A percentile compares a stretch with the other conserved stretches of the same genome.
These are phyloP conservation scores for Apiospora saccharicola DNA, from an alignment of 2,329 filamentous ascomycete species.

Conservation along the genomic window DNA sequence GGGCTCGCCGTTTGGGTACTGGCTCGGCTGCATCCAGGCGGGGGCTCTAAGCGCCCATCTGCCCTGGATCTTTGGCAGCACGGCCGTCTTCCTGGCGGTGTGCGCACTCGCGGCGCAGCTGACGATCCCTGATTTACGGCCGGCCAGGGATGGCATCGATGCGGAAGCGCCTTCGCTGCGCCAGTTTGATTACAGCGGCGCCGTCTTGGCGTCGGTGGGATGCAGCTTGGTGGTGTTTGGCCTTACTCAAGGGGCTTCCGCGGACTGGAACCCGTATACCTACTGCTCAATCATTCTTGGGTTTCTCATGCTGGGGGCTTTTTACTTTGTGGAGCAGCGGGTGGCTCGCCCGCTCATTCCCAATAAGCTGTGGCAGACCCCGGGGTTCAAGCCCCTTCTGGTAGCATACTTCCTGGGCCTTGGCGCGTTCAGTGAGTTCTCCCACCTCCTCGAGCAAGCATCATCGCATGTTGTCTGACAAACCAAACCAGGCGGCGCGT, in stretches of 20 bases:
- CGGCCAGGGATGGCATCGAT: slow-evolving; percentile 35
- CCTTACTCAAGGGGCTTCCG: slow-evolving; percentile 44
- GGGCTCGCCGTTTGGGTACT: slow-evolving; percentile 45
- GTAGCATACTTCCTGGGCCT: slow-evolving; percentile 52
- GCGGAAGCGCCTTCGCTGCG: slow-evolving; percentile 35
- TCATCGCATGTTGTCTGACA: background rate
- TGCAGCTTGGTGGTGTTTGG: slow-evolving; percentile 46
- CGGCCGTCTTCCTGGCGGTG: slow-evolving; percentile 47
- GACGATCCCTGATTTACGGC: slow-evolving; percentile 47
- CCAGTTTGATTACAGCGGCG: slow-evolving; percentile 42
- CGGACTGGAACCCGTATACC: slow-evolving; percentile 46
- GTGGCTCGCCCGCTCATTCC: slow-evolving; percentile 43
- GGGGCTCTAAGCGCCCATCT: slow-evolving; percentile 49
- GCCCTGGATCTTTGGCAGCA: slow-evolving; percentile 52
- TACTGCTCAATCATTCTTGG: slow-evolving; percentile 44
- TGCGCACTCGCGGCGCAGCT: slow-evolving; percentile 47
- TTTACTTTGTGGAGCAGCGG: slow-evolving; percentile 43
- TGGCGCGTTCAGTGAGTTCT: slow-evolving; percentile 37
- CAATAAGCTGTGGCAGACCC: slow-evolving; percentile 49
- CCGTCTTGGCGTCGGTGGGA: slow-evolving; percentile 37
- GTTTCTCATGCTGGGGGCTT: slow-evolving; percentile 37
- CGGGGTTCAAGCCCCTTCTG: slow-evolving; percentile 51
- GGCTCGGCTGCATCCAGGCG: slow-evolving; percentile 48
- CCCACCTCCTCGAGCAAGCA: background rate
- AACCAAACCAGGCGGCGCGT: slow-evolving; percentile 35